Evolutionary conservation across 1,284 basidiomycete species (phyloP).

Genomic region (Entoloma clypeatum): DNA sequence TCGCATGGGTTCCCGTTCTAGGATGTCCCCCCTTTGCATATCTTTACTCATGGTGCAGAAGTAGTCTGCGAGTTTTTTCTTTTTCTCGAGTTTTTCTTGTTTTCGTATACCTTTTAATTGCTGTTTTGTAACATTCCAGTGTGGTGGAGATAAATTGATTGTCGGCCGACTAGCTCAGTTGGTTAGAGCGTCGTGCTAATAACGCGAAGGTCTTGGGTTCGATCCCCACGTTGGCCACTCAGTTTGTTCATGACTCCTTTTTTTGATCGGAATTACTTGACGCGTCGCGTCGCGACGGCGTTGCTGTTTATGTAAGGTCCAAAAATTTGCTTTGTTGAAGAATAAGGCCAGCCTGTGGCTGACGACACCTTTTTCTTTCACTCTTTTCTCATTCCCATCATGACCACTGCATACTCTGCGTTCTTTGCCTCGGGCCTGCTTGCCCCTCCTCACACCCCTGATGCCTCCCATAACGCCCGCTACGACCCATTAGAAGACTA

Average conservation of each 20-base stretch:
- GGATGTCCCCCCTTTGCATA: neutral
- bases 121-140: neutral
- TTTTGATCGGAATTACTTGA: too few relatives aligned
- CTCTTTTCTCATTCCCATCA: constrained; percentile 9
- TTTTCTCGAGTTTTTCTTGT: neutral
- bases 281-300: too few relatives aligned
- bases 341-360: neutral
- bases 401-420: constrained; percentile 49
- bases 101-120: neutral
- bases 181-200: constrained; percentile 24
- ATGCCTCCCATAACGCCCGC: constrained; percentile 18
- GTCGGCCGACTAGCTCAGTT: too few relatives aligned
- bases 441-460: constrained; percentile 31
- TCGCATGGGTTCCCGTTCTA: constrained; percentile 23
- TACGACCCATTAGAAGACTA: constrained; percentile 15
- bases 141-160: constrained; percentile 4
- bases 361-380: neutral
- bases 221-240: constrained; percentile 19
- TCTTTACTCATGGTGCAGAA: too few relatives aligned
- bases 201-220: constrained; percentile 26
- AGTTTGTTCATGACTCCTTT: too few relatives aligned
- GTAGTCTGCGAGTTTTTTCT: too few relatives aligned
- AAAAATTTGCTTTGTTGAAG: too few relatives aligned
- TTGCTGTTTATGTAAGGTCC: too few relatives aligned
- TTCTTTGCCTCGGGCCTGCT: constrained; percentile 62